Evolutionary conservation across 2,329 filamentous ascomycete genomes (phyloP).

Genomic region (Colletotrichum orbiculare): DNA sequence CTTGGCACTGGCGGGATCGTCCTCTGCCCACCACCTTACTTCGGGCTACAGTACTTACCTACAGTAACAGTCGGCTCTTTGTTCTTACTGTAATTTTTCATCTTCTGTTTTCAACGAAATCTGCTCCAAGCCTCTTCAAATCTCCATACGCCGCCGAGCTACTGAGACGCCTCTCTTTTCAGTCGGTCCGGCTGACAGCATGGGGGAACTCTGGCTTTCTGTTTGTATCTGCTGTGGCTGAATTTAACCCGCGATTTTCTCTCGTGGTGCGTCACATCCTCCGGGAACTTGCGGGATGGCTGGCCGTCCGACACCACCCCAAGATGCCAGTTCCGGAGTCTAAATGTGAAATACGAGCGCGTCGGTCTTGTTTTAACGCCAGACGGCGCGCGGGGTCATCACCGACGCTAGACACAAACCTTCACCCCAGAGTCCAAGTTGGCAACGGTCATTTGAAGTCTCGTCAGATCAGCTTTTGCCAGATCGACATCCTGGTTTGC

Average conservation of each 20-base stretch:
- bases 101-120: no score
- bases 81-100: no score
- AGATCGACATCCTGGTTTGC: slow-evolving; percentile 1
- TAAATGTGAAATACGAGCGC: background rate
- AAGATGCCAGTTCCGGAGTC: background rate
- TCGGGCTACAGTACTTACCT: no score
- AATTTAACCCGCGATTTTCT: background rate
- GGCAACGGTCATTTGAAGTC: slow-evolving; percentile 13
- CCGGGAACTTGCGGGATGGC: slow-evolving; percentile 24
- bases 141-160: background rate
- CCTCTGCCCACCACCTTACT: background rate
- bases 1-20: slow-evolving; percentile 22
- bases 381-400: slow-evolving; percentile 1
- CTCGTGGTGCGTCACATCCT: slow-evolving; percentile 27
- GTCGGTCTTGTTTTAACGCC: background rate
- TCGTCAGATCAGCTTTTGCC: background rate
- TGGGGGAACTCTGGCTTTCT: no score
- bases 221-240: no score
- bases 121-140: no score
- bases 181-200: no score
- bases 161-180: background rate
- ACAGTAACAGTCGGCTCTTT: no score
- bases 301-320: background rate
- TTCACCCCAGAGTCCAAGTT: slow-evolving; percentile 7
- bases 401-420: background rate